Percentiles rank a stretch among this genome's conserved stretches.
These are phyloP conservation scores for Aureobasidium sp. DNA, from an alignment of 2,329 filamentous ascomycete genomes.

Conservation along the genomic window DNA sequence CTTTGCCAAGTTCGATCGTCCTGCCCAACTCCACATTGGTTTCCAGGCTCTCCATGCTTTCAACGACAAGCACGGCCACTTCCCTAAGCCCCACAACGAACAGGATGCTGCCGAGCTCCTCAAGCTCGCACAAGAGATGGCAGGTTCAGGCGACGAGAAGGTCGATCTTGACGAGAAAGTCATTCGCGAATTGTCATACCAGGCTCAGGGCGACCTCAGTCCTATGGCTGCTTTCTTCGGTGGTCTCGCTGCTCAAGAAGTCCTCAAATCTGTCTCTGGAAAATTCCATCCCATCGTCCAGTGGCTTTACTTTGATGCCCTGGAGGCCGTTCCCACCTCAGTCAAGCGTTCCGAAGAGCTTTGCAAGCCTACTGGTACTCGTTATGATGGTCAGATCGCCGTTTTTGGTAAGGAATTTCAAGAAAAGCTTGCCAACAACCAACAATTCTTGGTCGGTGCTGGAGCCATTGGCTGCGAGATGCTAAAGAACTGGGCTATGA, in stretches of 20 bases:
- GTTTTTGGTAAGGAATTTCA: conserved; percentile 93
- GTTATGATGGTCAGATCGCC: conserved; percentile 95
- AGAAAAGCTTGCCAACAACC: conserved; percentile 83
- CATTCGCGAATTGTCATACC: conserved; percentile 86
- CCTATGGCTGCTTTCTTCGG: conserved; percentile 95
- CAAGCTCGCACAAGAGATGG: conserved; percentile 66
- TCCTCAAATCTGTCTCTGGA: conserved; percentile 92
- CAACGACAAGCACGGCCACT: conserved; percentile 62
- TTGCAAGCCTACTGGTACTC: conserved; percentile 75
- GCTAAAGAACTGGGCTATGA: conserved; percentile 99
- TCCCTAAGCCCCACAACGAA: conserved; percentile 78
- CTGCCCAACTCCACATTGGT: conserved; percentile 82
- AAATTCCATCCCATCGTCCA: conserved; percentile 96
- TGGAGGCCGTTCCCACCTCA: conserved; percentile 84
- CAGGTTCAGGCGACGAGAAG: conserved; percentile 59
- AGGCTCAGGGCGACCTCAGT: conserved; percentile 82
- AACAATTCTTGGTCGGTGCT: conserved; percentile 89
- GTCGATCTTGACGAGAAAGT: conserved; percentile 87
- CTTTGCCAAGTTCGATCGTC: conserved; percentile 95
- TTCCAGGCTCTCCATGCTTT: conserved; percentile 91
- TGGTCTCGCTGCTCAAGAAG: conserved; percentile 86
- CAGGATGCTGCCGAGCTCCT: conserved; percentile 74
- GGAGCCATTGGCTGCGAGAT: conserved; percentile 98
- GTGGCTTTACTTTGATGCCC: conserved; percentile 94
- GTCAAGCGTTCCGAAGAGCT: conserved; percentile 72